phyloP scores from a whole-genome alignment of 106 monocot species.

The Dactylorhiza incarnata region DNA sequence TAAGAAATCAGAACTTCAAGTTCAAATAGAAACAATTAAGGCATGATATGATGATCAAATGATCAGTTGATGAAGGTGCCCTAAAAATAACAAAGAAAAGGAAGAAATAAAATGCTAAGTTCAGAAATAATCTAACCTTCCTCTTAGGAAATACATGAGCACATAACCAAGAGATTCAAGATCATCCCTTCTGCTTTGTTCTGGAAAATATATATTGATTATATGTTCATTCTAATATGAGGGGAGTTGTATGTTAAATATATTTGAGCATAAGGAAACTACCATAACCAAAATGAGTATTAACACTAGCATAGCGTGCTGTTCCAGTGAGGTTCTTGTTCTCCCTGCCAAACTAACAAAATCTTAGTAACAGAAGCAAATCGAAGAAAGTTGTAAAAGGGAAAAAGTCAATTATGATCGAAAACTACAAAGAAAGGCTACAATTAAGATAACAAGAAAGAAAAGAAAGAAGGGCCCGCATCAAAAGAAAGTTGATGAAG shows the following conservation, averaged over 20 bases:
- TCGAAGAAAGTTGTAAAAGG: neutral
- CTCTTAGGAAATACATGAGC: conserved; percentile 93
- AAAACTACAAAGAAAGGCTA: neutral
- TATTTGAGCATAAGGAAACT: conserved; percentile 10
- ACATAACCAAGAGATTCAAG: conserved; percentile 94
- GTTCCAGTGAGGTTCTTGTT: conserved; percentile 27
- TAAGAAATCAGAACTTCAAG: conserved; percentile 2
- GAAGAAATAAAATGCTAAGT: neutral
- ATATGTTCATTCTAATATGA: neutral
- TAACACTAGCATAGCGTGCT: conserved; percentile 72
- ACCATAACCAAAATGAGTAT: conserved; percentile 79
- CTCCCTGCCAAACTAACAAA: conserved; percentile 5
- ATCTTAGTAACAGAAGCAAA: conserved; percentile 1
- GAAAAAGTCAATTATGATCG: neutral
- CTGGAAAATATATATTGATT: conserved; percentile 22
- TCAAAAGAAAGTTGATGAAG: too few species aligned
- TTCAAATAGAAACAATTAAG: neutral
- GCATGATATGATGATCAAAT: neutral
- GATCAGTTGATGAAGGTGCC: neutral
- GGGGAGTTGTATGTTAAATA: neutral
- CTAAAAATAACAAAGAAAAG: neutral
- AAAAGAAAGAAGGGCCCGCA: too few species aligned
- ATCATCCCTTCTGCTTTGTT: conserved; percentile 97
- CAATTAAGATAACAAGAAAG: too few species aligned
- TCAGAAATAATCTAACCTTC: conserved; percentile 47